These are phyloP conservation scores for Periconia macrospinosa DNA, from an alignment of 2,329 filamentous ascomycete species.

Conservation along the genomic window DNA sequence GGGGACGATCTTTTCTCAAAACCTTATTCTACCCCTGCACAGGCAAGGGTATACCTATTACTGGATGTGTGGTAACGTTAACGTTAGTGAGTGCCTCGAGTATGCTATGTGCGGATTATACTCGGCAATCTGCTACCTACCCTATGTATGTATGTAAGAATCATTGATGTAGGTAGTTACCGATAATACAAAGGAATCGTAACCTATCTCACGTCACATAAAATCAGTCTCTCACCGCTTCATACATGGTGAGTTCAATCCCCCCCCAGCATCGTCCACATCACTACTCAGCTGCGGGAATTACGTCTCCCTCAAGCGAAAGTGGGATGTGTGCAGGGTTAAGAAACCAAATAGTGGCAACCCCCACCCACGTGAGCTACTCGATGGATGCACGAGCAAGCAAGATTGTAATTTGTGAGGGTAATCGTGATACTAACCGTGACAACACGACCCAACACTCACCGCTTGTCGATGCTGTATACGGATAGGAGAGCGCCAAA, in stretches of 20 bases:
- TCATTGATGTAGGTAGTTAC: too few species aligned
- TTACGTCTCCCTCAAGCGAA: neutral
- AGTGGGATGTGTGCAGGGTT: neutral
- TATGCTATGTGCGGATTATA: neutral
- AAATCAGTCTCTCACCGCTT: neutral
- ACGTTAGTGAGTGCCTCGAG: neutral
- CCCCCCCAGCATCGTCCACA: neutral
- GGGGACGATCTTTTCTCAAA: neutral
- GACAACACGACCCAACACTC: conserved; percentile 7
- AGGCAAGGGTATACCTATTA: neutral
- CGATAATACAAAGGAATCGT: too few species aligned
- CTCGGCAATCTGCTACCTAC: neutral
- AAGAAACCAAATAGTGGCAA: neutral
- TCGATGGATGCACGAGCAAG: neutral
- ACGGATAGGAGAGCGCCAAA: neutral
- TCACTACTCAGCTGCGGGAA: neutral
- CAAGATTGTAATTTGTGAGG: neutral
- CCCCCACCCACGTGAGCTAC: neutral
- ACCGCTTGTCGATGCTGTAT: neutral
- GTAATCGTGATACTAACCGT: conserved; percentile 1
- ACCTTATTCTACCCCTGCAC: neutral
- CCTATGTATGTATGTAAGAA: neutral
- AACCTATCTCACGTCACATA: neutral
- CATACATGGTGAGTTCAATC: neutral
- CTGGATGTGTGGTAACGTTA: too few species aligned